These are phyloP conservation scores for Erythrophleum fordii DNA, from an alignment of 306 rosid genomes.

Conservation along the genomic window DNA sequence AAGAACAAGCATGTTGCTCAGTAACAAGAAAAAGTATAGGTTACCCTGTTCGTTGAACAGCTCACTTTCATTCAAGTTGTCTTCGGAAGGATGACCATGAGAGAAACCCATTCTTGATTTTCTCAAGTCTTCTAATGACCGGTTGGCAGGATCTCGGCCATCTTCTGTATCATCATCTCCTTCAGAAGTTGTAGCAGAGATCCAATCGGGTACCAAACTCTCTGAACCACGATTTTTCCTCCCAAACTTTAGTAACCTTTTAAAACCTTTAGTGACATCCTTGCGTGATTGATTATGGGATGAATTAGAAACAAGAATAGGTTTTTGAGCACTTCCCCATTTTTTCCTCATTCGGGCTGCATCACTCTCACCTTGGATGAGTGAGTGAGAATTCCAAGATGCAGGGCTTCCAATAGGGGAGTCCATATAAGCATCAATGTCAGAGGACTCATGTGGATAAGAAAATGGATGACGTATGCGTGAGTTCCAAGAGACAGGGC, in stretches of 20 bases:
- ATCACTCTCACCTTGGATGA: constrained; percentile 77
- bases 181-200: constrained; percentile 99
- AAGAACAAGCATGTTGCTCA: not conserved
- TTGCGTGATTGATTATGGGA: constrained; percentile 87
- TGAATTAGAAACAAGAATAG: constrained; percentile 73
- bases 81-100: constrained; percentile 82
- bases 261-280: constrained; percentile 93
- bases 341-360: constrained; percentile 97
- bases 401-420: constrained; percentile 98
- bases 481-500: constrained; percentile 93
- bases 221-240: constrained; percentile 95
- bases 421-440: constrained; percentile 84
- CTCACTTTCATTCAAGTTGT: constrained; percentile 83
- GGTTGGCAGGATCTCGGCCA: constrained; percentile 83
- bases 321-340: constrained; percentile 99
- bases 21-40: constrained; percentile 27
- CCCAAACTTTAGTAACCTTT: constrained; percentile 88
- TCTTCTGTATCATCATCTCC: constrained; percentile 99
- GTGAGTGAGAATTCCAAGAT: constrained; percentile 89
- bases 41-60: constrained; percentile 86
- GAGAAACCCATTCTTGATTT: constrained; percentile 97
- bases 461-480: constrained; percentile 74
- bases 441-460: constrained; percentile 83
- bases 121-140: constrained; percentile 90
- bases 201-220: constrained; percentile 76